These are phyloP conservation scores for Cyclostephanos tholiformis DNA, from an alignment of 108 stramenopile genomes.

Conservation along the genomic window DNA sequence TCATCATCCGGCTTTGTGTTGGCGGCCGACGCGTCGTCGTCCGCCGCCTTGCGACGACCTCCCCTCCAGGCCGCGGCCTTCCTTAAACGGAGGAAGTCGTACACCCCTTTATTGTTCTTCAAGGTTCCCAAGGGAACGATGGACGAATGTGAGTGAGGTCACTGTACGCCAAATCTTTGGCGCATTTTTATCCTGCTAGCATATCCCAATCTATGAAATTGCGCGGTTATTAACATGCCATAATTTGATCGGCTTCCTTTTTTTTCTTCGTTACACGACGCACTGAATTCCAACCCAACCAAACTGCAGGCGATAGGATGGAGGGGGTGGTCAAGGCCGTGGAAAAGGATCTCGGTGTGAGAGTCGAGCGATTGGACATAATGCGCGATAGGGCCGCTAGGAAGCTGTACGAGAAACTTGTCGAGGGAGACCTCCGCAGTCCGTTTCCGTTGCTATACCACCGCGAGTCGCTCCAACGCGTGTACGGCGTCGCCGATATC, in stretches of 20 bases:
- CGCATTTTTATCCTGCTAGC: not conserved
- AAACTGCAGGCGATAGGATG: conserved; percentile 56
- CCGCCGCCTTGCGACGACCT: no score
- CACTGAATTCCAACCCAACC: not conserved
- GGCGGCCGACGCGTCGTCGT: no score
- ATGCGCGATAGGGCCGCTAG: conserved; percentile 54
- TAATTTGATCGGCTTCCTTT: not conserved
- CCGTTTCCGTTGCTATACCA: conserved; percentile 74
- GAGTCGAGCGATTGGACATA: conserved; percentile 73
- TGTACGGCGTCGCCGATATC: conserved; percentile 44
- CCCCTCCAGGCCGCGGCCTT: conserved; percentile 34
- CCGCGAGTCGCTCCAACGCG: conserved; percentile 68
- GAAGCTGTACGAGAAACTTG: conserved; percentile 57
- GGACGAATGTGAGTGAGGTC: conserved; percentile 53
- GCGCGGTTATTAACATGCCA: not conserved
- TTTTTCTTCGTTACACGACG: not conserved
- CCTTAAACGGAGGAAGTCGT: conserved; percentile 47
- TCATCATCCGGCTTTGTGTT: no score
- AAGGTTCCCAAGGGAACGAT: conserved; percentile 63
- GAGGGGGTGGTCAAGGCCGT: conserved; percentile 61
- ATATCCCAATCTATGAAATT: not conserved
- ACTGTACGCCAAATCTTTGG: no score
- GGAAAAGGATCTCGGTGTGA: conserved; percentile 63
- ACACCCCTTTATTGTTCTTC: conserved; percentile 81
- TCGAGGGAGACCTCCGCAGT: conserved; percentile 40